These are phyloP conservation scores for Lasiodiplodia gonubiensis DNA, from an alignment of 2,329 filamentous ascomycete species.

Conservation along the genomic window DNA sequence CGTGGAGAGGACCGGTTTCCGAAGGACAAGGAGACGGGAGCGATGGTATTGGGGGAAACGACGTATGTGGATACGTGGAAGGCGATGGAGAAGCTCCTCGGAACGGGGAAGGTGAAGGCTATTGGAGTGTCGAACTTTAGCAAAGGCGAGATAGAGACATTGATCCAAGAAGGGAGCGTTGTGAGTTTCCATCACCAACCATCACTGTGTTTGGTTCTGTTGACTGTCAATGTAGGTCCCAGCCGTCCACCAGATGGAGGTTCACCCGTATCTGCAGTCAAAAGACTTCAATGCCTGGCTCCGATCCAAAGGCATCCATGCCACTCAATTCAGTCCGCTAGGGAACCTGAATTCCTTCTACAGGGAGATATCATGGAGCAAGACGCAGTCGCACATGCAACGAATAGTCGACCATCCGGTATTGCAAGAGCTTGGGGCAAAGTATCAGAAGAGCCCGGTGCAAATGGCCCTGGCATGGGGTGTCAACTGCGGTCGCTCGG, in stretches of 20 bases:
- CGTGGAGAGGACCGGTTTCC: constrained; percentile 54
- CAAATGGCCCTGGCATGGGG: constrained; percentile 63
- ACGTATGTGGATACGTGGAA: constrained; percentile 62
- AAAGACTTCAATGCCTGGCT: constrained; percentile 55
- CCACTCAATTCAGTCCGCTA: constrained; percentile 20
- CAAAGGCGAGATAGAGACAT: constrained; percentile 53
- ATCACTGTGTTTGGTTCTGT: neutral
- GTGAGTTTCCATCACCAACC: constrained; percentile 26
- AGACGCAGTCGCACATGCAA: constrained; percentile 1
- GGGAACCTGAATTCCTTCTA: constrained; percentile 20
- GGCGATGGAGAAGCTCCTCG: constrained; percentile 54
- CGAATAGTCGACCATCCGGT: constrained; percentile 9
- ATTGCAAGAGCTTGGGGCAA: constrained; percentile 33
- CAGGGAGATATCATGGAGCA: constrained; percentile 1
- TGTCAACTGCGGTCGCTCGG: constrained; percentile 56
- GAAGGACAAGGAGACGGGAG: neutral
- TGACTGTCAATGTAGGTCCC: constrained; percentile 39
- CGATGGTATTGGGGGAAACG: constrained; percentile 32
- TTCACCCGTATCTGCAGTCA: constrained; percentile 62
- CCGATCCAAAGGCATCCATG: constrained; percentile 57
- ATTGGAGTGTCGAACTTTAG: constrained; percentile 60
- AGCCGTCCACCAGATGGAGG: constrained; percentile 58
- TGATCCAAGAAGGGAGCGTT: constrained; percentile 52
- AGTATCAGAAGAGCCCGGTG: constrained; percentile 57
- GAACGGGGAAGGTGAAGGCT: constrained; percentile 36